Evolutionary conservation across 2,329 filamentous ascomycete genomes (phyloP), one percentile per base, ranked within the genome.

Genomic region (Fusarium guadeloupense): DNA sequence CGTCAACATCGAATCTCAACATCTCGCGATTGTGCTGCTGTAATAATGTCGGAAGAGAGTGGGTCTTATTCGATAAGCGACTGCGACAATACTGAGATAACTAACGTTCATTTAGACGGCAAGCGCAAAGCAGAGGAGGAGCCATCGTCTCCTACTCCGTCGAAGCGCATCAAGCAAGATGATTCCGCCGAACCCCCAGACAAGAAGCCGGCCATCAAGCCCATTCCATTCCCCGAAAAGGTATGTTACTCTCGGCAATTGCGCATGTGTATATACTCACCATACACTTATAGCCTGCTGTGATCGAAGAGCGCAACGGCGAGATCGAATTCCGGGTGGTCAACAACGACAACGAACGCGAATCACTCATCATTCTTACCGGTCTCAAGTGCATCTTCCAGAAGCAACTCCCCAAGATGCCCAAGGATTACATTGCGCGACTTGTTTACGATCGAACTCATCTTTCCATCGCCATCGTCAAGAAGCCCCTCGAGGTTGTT

Each of bases 321-420:
- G 92, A 96, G 64, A 98, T 99, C 68, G 93, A 98, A 75, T 98
- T 98, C 75, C 89, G 93, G 41, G 95, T 98, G 7, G 95, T 99
- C 70, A 98, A 98, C 82, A 99, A 99, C 73, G 95, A 99, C 72
- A 90, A 91, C 69, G 84, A 88, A 31, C 86, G 90, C 64, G 92
- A 97, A 71, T 96, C 91, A 72, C 88, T 93, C 66, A 96, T 98
- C 72, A 96, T 99, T 68, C 83, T 99, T 55, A 97, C 94, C 0
- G 95, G 95, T 13, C 82, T 99, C 50, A 99, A 98, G 75, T 97
- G 93, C 73, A 96, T 99, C 64, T 98, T 99, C 71, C 95, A 99
- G 75, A 98, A 98, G 70, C 95, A 99, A 73, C 83, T 99, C 6
- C 95, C 95, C 1, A 98, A 98, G 77, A 99, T 99, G 95, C 95